These are phyloP conservation scores for Poa annua DNA, from an alignment of 176 grass and related monocot species.

Conservation along the genomic window DNA sequence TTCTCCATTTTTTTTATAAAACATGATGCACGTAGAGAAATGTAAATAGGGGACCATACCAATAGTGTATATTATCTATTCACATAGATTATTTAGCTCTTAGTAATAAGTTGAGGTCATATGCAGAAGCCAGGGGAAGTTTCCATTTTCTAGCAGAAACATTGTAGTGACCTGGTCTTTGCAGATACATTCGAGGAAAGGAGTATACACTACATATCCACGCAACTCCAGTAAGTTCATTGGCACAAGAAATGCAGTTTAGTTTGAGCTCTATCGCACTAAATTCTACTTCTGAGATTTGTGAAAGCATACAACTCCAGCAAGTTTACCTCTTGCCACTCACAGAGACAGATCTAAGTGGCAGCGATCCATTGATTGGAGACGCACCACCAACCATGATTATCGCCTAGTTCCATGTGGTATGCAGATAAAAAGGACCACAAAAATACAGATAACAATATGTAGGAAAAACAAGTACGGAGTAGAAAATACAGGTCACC, in stretches of 20 bases:
- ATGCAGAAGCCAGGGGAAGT: not conserved
- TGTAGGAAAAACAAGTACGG: not conserved
- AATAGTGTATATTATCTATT: not conserved
- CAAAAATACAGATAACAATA: not conserved
- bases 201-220: not conserved
- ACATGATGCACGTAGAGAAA: not conserved
- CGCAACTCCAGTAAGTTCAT: slow-evolving; percentile 3
- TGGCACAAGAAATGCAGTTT: not conserved
- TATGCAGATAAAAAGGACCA: slow-evolving; percentile 9
- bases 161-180: not conserved
- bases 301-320: slow-evolving; percentile 2
- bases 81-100: not conserved
- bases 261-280: not conserved
- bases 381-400: slow-evolving; percentile 46
- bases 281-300: not conserved
- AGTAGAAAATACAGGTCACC: no score
- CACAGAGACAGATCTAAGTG: slow-evolving; percentile 29
- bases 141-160: not conserved
- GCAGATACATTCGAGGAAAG: not conserved
- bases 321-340: not conserved
- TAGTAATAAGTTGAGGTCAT: not conserved
- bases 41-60: not conserved
- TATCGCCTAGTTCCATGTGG: slow-evolving; percentile 6
- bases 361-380: slow-evolving; percentile 33
- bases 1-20: not conserved